phyloP scores from a whole-genome alignment of 1,284 basidiomycete genomes.

The Puccinia horiana region DNA sequence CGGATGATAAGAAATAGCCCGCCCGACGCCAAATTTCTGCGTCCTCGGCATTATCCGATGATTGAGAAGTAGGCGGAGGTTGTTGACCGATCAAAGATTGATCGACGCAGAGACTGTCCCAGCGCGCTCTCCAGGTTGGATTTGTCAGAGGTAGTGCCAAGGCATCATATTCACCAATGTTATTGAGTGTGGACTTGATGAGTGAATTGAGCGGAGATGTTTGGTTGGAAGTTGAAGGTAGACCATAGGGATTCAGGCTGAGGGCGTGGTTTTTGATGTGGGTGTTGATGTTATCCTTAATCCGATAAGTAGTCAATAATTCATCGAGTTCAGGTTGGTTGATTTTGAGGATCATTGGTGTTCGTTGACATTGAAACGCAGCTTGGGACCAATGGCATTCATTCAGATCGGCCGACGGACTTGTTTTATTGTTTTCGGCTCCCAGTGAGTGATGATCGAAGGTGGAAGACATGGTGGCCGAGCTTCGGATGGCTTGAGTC shows the following conservation, averaged over 20 bases:
- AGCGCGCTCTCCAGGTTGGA: slow-evolving; percentile 78
- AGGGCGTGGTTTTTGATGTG: slow-evolving; percentile 1
- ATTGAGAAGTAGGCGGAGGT: slow-evolving; percentile 47
- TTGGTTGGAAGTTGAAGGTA: slow-evolving; percentile 13
- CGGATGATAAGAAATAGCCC: slow-evolving; percentile 54
- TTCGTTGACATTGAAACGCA: slow-evolving; percentile 23
- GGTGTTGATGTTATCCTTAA: slow-evolving; percentile 16
- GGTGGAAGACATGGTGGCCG: neutral
- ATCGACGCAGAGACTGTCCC: slow-evolving; percentile 82
- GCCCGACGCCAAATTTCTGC: slow-evolving; percentile 49
- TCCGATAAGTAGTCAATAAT: slow-evolving; percentile 5
- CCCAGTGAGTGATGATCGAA: neutral
- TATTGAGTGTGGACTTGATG: slow-evolving; percentile 23
- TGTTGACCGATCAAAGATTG: slow-evolving; percentile 42
- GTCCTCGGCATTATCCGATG: slow-evolving; percentile 49
- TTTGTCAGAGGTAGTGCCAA: slow-evolving; percentile 85
- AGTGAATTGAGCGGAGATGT: slow-evolving; percentile 20
- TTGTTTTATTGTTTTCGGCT: neutral
- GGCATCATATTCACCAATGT: slow-evolving; percentile 61
- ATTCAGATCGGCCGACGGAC: neutral
- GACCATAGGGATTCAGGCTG: slow-evolving; percentile 1
- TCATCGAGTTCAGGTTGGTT: slow-evolving; percentile 23
- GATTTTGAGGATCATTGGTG: slow-evolving; percentile 29
- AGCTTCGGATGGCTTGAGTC: neutral
- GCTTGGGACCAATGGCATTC: slow-evolving; percentile 11